Evolutionary conservation across 1,139 yeast species (phyloP).

Genomic region (Meyerozyma smithsonii): DNA sequence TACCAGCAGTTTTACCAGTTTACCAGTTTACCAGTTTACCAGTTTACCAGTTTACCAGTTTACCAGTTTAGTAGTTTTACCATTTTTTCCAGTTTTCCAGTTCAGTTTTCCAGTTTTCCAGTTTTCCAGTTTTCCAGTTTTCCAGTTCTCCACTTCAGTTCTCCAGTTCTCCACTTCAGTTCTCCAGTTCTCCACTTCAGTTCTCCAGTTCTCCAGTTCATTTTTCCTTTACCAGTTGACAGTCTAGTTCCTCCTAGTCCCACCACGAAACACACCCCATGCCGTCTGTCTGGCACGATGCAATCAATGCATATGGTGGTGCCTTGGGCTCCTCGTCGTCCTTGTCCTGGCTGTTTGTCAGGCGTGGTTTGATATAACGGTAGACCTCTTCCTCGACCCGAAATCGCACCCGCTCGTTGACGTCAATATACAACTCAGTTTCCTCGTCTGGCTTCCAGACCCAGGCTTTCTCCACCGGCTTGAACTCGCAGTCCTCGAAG

Average conservation of each 20-base stretch:
- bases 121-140: too few relatives aligned
- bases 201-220: too few relatives aligned
- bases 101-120: too few relatives aligned
- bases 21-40: too few relatives aligned
- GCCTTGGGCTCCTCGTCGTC: constrained; percentile 32
- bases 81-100: too few relatives aligned
- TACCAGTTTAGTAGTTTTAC: too few relatives aligned
- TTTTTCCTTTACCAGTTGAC: too few relatives aligned
- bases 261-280: constrained; percentile 97
- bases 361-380: constrained; percentile 73
- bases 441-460: constrained; percentile 81
- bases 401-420: constrained; percentile 86
- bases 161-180: too few relatives aligned
- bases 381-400: constrained; percentile 87
- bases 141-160: too few relatives aligned
- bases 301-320: constrained; percentile 80
- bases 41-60: too few relatives aligned
- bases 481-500: constrained; percentile 73
- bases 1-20: too few relatives aligned
- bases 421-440: constrained; percentile 72
- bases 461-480: constrained; percentile 86
- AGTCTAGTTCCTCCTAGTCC: constrained; percentile 63
- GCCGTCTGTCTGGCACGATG: constrained; percentile 94
- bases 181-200: too few relatives aligned
- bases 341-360: constrained; percentile 33